Evolutionary conservation across 495 filamentous ascomycete genomes (phyloP).

Genomic region (Xylaria palmicola): DNA sequence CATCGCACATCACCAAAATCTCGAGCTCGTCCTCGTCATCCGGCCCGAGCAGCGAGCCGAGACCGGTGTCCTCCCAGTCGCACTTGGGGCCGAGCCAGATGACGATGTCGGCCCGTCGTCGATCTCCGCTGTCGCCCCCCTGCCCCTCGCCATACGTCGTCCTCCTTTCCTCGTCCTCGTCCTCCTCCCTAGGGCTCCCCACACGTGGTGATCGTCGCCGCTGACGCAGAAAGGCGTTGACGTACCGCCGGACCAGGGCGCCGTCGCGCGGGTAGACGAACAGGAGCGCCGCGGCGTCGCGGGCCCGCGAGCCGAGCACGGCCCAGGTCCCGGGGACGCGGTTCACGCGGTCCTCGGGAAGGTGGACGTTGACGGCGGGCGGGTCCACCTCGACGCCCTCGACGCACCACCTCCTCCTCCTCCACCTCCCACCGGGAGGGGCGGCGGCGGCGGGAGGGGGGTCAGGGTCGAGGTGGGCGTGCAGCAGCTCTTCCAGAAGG

Average conservation of each 20-base stretch:
- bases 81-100: conserved; percentile 12
- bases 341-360: conserved; percentile 1
- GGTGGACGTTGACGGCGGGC: conserved; percentile 9
- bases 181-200: too few species aligned
- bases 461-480: neutral
- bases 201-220: too few species aligned
- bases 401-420: neutral
- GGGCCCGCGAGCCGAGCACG: neutral
- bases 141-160: too few species aligned
- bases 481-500: conserved; percentile 6
- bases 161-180: too few species aligned
- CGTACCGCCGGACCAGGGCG: conserved; percentile 5
- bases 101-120: neutral
- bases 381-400: conserved; percentile 9
- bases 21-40: neutral
- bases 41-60: neutral
- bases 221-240: neutral
- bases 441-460: neutral
- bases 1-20: conserved; percentile 5
- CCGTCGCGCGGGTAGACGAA: conserved; percentile 12
- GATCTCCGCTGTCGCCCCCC: too few species aligned
- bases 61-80: conserved; percentile 12
- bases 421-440: too few species aligned
- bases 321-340: conserved; percentile 6
- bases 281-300: conserved; percentile 1